Evolutionary conservation across 257 asterid species (phyloP).

Genomic region (Salvia miltiorrhiza): DNA sequence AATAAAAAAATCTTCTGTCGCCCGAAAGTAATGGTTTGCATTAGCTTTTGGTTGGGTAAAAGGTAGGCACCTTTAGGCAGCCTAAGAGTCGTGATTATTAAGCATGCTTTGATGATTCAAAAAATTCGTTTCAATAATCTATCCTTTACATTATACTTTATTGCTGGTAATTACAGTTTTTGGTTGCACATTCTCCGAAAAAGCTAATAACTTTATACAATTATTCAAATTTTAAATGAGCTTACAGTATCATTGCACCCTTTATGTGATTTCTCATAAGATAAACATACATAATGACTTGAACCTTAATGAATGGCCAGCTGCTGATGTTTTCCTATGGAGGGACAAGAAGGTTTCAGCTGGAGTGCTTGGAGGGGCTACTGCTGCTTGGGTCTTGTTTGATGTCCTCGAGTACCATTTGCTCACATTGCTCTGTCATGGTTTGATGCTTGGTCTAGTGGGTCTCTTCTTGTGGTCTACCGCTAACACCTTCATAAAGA

Average conservation of each 20-base stretch:
- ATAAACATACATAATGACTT: not conserved
- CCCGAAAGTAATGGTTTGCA: not conserved
- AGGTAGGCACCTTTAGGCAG: not conserved
- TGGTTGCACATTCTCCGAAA: not conserved
- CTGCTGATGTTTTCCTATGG: slow-evolving; percentile 89
- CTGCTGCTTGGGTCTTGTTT: slow-evolving; percentile 76
- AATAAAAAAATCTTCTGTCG: not conserved
- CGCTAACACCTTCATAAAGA: slow-evolving; percentile 57
- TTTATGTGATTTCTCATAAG: not conserved
- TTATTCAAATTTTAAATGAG: not conserved
- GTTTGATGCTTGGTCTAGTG: slow-evolving; percentile 54
- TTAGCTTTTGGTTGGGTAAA: slow-evolving; percentile 10
- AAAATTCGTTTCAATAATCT: not conserved
- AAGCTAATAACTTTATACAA: not conserved
- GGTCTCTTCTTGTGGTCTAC: slow-evolving; percentile 69
- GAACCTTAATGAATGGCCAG: slow-evolving; percentile 34
- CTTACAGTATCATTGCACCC: not conserved
- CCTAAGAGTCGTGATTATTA: not conserved
- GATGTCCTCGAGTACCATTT: slow-evolving; percentile 73
- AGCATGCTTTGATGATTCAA: not conserved
- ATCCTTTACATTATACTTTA: not conserved
- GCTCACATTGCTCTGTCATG: slow-evolving; percentile 62
- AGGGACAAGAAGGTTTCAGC: slow-evolving; percentile 83
- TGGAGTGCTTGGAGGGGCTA: slow-evolving; percentile 65
- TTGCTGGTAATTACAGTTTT: not conserved